Conservation (phyloP, 1,139 yeast species). For the Spathaspora sp. region DNA sequence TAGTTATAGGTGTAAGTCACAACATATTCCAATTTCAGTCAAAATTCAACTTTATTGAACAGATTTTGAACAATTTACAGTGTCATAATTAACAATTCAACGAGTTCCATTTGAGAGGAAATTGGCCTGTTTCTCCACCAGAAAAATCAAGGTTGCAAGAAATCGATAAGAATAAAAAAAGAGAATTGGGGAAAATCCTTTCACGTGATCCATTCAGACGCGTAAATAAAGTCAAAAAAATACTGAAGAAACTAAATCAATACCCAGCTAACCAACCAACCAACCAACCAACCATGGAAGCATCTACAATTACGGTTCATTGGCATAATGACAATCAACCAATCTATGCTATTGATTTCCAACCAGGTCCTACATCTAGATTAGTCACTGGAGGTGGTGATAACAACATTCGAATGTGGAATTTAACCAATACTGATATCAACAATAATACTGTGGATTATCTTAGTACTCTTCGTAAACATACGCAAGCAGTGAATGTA, state of each 20-base stretch:
- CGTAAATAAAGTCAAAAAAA: neutral
- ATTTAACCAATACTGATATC: conserved; percentile 7
- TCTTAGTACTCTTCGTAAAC: conserved; percentile 77
- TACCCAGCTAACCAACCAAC: neutral
- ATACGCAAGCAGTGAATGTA: conserved; percentile 91
- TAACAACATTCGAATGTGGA: conserved; percentile 77
- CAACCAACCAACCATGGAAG: conserved; percentile 36
- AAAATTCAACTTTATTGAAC: too few species aligned
- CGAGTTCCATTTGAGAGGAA: too few species aligned
- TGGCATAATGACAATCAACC: conserved; percentile 86
- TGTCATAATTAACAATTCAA: too few species aligned
- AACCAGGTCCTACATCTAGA: conserved; percentile 47
- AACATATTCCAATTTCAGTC: too few species aligned
- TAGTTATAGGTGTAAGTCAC: too few species aligned
- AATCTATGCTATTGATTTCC: conserved; percentile 80
- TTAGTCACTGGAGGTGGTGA: conserved; percentile 95
- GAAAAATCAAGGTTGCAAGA: too few species aligned
- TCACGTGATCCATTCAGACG: neutral
- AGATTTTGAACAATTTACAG: too few species aligned
- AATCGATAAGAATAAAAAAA: too few species aligned
- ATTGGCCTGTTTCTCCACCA: neutral
- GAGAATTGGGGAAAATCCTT: neutral
- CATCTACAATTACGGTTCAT: conserved; percentile 65
- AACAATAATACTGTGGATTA: conserved; percentile 41
- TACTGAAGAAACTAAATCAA: neutral